Conservation (phyloP, 257 asterid genomes). For the Solanum dulcamara region DNA sequence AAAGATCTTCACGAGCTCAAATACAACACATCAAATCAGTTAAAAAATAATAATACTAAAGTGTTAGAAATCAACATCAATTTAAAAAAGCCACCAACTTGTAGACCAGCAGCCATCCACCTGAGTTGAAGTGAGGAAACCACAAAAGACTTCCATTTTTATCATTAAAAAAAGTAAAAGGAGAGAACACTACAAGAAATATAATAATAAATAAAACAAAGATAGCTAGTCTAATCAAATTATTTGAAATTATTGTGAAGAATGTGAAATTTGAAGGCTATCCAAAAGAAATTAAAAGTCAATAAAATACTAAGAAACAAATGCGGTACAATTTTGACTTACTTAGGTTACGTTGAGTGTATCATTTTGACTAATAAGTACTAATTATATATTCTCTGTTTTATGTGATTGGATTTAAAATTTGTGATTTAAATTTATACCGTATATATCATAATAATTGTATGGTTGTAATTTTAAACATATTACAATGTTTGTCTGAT, state of each 20-base stretch:
- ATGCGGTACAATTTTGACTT: neutral
- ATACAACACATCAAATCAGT: too few species aligned
- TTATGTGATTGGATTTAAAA: neutral
- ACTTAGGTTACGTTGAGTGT: neutral
- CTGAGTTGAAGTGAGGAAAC: neutral
- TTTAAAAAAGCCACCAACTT: neutral
- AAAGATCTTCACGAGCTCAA: fast-evolving
- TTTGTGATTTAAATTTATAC: neutral
- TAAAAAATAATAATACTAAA: too few species aligned
- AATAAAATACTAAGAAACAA: neutral
- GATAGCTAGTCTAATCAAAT: neutral
- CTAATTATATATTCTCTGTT: neutral
- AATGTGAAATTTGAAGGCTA: neutral
- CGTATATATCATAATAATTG: too few species aligned
- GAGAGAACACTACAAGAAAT: neutral
- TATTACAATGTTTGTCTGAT: neutral
- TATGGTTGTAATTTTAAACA: neutral
- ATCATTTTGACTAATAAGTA: neutral
- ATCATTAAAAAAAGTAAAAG: neutral
- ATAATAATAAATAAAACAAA: neutral
- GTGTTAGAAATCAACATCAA: neutral
- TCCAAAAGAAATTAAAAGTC: neutral
- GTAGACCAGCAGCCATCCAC: neutral
- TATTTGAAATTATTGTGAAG: neutral
- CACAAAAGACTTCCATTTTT: neutral